Conservation (phyloP, 345 rosid species). For the Heritiera littoralis region DNA sequence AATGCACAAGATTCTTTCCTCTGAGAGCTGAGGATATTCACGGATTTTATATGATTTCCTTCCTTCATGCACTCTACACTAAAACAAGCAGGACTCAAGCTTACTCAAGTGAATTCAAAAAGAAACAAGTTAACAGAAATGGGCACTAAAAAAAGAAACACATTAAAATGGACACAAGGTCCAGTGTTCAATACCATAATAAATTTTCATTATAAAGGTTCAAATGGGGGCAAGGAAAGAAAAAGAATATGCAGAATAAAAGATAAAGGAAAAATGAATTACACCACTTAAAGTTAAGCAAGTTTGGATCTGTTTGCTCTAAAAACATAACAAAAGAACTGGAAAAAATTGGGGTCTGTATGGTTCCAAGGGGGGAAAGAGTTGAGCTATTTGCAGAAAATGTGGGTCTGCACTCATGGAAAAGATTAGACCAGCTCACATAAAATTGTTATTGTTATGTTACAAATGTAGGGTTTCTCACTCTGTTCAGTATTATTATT, state of each 20-base stretch:
- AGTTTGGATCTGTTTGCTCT: background rate
- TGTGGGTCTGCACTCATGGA: background rate
- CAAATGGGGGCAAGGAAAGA: background rate
- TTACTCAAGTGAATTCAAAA: slow-evolving; percentile 13
- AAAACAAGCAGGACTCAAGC: slow-evolving; percentile 46
- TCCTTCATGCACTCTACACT: slow-evolving; percentile 81
- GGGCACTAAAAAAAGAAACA: background rate
- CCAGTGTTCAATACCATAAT: background rate
- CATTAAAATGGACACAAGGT: background rate
- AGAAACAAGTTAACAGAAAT: background rate
- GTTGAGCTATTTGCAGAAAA: background rate
- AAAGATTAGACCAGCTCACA: background rate
- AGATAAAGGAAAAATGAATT: background rate
- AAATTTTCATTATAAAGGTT: background rate
- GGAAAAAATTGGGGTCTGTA: background rate
- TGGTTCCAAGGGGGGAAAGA: background rate
- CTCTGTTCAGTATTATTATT: background rate
- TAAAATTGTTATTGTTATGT: background rate
- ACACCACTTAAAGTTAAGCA: background rate
- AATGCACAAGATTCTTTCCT: slow-evolving; percentile 75
- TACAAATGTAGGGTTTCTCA: background rate
- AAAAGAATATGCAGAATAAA: too few species aligned
- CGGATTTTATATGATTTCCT: slow-evolving; percentile 63
- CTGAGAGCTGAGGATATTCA: slow-evolving; percentile 47
- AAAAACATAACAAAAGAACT: background rate